A percentile compares a stretch with the other conserved stretches of the same genome.
These are phyloP conservation scores for Xylaria scruposa DNA, from an alignment of 495 filamentous ascomycete genomes.

Conservation along the genomic window DNA sequence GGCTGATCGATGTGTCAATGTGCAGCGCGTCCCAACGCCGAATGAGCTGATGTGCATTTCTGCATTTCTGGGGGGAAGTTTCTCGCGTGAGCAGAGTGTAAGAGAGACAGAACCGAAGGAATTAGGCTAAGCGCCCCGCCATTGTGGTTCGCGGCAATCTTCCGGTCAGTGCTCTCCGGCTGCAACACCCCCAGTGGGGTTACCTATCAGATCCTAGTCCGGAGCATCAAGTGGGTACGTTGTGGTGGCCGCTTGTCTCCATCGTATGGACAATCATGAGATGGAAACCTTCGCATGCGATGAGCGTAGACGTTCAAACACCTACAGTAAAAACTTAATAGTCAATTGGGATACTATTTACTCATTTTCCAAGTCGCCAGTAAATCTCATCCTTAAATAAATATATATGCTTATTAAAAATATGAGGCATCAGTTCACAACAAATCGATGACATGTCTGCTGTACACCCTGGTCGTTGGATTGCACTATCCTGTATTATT, in stretches of 20 bases:
- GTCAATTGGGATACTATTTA: background rate
- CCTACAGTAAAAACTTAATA: background rate
- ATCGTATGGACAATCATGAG: background rate
- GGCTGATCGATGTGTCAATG: conserved; percentile 9
- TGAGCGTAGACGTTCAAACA: background rate
- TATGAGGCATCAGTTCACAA: background rate
- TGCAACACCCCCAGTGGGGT: conserved; percentile 12
- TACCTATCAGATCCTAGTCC: background rate
- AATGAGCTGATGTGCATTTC: conserved; percentile 24
- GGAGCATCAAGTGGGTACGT: no score
- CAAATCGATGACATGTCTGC: background rate
- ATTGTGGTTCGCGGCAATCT: conserved; percentile 36
- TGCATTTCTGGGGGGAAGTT: conserved; percentile 33
- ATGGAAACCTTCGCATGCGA: background rate
- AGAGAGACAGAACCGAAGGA: background rate
- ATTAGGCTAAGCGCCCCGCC: conserved; percentile 23
- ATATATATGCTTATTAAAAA: background rate
- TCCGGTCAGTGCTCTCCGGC: conserved; percentile 30
- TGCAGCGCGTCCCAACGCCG: background rate
- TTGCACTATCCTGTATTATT: background rate
- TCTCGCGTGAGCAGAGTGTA: conserved; percentile 35
- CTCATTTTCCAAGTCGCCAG: background rate
- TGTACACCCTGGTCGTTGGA: background rate
- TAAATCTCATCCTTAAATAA: background rate
- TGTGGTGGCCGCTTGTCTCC: no score